Evolutionary conservation across 2,329 filamentous ascomycete species (phyloP).

Genomic region (Cadophora sp.): DNA sequence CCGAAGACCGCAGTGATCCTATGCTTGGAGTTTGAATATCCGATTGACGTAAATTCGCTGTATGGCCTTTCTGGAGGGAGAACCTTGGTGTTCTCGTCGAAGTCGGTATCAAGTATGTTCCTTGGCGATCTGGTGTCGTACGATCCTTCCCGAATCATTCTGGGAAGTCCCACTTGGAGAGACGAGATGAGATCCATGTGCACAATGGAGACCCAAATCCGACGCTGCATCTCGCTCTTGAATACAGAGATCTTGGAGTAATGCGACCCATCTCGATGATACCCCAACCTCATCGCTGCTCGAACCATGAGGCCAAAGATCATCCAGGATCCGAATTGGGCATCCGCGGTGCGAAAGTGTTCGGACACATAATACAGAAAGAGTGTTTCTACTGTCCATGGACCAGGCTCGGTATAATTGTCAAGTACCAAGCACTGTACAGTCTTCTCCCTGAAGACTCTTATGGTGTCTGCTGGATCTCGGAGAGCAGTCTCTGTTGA

Average conservation of each 20-base stretch:
- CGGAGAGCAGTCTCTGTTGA: conserved; percentile 51
- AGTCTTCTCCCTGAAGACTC: conserved; percentile 55
- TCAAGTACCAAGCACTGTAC: conserved; percentile 58
- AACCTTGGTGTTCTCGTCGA: conserved; percentile 58
- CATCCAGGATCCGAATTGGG: conserved; percentile 61
- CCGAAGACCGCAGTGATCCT: conserved; percentile 56
- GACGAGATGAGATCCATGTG: conserved; percentile 69
- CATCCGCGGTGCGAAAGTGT: conserved; percentile 56
- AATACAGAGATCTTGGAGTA: conserved; percentile 55
- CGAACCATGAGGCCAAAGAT: conserved; percentile 58
- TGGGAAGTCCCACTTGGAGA: conserved; percentile 71
- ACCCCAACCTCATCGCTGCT: conserved; percentile 62
- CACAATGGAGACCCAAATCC: conserved; percentile 59
- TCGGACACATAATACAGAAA: conserved; percentile 59
- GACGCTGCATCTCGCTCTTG: conserved; percentile 67
- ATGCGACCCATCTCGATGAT: conserved; percentile 61
- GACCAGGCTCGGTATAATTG: conserved; percentile 57
- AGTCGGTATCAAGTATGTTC: conserved; percentile 71
- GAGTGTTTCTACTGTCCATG: conserved; percentile 57
- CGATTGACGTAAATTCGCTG: conserved; percentile 62
- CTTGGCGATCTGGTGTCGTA: conserved; percentile 66
- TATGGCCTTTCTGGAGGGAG: conserved; percentile 62
- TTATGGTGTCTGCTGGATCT: conserved; percentile 50
- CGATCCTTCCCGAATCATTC: conserved; percentile 68
- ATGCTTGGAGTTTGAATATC: conserved; percentile 59